Percentiles rank a stretch among this genome's conserved stretches.
Evolutionary conservation across 2,329 filamentous ascomycete species (phyloP).

Genomic region (Catunica adiposa): DNA sequence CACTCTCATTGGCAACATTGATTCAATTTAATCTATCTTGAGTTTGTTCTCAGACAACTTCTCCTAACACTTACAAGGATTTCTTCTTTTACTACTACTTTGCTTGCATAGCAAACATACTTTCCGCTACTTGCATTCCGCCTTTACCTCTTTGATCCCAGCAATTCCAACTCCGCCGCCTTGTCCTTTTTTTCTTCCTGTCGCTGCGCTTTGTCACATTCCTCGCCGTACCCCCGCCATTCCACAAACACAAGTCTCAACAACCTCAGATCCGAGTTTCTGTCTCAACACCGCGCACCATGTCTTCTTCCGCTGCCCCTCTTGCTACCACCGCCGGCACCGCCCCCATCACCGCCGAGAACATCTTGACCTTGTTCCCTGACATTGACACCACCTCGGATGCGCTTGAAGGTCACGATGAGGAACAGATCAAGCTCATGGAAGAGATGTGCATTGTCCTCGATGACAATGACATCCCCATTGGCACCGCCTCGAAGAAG

Average conservation of each 20-base stretch:
- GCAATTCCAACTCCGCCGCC: neutral
- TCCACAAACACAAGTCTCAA: neutral
- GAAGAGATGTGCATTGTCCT: constrained; percentile 97
- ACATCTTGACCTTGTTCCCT: constrained; percentile 75
- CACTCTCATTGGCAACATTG: neutral
- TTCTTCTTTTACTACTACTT: neutral
- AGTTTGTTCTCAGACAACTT: neutral
- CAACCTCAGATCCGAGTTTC: neutral
- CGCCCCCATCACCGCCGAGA: constrained; percentile 63
- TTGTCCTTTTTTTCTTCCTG: constrained; percentile 2
- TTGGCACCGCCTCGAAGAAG: constrained; percentile 97
- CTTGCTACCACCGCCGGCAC: constrained; percentile 26
- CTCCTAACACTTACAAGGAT: neutral
- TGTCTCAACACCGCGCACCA: constrained; percentile 1
- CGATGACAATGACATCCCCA: constrained; percentile 79
- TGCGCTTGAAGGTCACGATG: constrained; percentile 81
- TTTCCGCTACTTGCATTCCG: neutral
- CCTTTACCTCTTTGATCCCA: constrained; percentile 4
- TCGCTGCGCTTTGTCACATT: neutral
- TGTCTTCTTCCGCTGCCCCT: constrained; percentile 15
- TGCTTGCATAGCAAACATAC: neutral
- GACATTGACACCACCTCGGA: constrained; percentile 57
- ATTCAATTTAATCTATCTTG: neutral
- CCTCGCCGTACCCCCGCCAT: constrained; percentile 2
- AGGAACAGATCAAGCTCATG: constrained; percentile 95